Base-by-base conservation (phyloP, 2,329 filamentous ascomycete species). In the Cercospora canescens region DNA sequence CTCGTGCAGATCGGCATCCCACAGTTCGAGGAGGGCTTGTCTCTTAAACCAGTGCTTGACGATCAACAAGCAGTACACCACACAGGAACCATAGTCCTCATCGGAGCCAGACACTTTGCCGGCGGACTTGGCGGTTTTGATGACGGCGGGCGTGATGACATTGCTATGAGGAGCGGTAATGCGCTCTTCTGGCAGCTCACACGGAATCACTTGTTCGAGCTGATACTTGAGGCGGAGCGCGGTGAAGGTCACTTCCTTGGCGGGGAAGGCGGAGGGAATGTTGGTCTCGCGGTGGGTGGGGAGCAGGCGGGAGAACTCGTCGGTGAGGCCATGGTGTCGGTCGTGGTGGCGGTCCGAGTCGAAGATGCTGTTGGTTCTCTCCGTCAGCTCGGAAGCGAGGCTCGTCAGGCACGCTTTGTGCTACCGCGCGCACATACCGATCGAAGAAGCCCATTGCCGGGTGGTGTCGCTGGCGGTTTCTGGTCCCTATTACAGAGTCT, bases 221-320 rank as follows among this genome's bases (percentile, higher is more conserved):
- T 97, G 88, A 76, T 96, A 93, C 74, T 94, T 96, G 70, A 99
- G 84, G 64, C 93, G 92, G 16, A 99, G 86, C 28, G 94, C 94
- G 63, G 96, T 86, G 77, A 94, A 94, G 67, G 94, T 97, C 68
- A 97, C 94, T 73, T 95, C 90, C 66, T 86, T 84, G 12, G 94
- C 84, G 1, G 92, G 87, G 37, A 94, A 88, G 30, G 91, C 88
- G 11, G 91, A 89, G 48, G 88, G 79, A 50, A 89, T 80, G 1
- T 83, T 77, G 12, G 86, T 60, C 34, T 70, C 85, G 70, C 87
- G 83, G 71, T 83, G 83, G 70, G 89, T 86, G 1, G 91, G 90
- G 2, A 94, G 86, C 14, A 94, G 76, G 21, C 76, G 71, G 56
- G 77, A 76, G 64, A 81, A 72, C 70, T 83, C 81, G 71, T 83